Evolutionary conservation across 192 early-diverging fungal genomes (phyloP), one percentile per base, ranked within the genome.

Genomic region (Coemansia furcata): DNA sequence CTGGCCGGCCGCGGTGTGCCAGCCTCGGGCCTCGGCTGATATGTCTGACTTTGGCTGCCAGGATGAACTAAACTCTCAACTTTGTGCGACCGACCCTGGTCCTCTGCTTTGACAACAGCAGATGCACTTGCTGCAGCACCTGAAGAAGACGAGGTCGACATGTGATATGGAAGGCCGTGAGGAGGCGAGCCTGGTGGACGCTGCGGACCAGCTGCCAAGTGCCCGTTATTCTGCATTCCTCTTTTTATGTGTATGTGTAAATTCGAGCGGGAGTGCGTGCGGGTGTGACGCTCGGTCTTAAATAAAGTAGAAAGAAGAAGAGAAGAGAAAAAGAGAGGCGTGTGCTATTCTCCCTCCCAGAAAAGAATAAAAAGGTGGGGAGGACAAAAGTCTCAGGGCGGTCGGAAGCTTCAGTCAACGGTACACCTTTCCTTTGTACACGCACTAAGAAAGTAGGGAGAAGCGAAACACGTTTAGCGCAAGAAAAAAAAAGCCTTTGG

Each of bases 171-270:
- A 14, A 52, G 40, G 15, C 54, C 30, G 49, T 69, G 60, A 37
- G 68, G 30, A 38, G 32, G 46, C 61, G 61, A 21, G 61, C 50
- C 62, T 55, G 55, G 62, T 55, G 55, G 62, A 44, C 68, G 76
- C 21, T 55, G 66, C 26, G 65, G 57, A 29, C 68, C 71, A 42
- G 75, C 59, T 12, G 64, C 55, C 36, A 77, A 57, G n/a, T 82
- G 79, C 30, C 76, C 74, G 72, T 77, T 76, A 37, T 76, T 77
- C 44, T 77, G 79, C 78, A 80, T 68, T 54, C 29, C 54, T 12
- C 26, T 29, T 54, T 54, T 10, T 32, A 7, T 17, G 4, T 55
- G 3, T 21, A 1, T 19, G n/a, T 47, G 46, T 19, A 19, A 47
- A 47, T 47, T 47, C 46, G 9, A 47, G 46, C 9, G 9, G 46